Conservation (phyloP, 2,329 filamentous ascomycete genomes). For the Aspergillus tamarii region DNA sequence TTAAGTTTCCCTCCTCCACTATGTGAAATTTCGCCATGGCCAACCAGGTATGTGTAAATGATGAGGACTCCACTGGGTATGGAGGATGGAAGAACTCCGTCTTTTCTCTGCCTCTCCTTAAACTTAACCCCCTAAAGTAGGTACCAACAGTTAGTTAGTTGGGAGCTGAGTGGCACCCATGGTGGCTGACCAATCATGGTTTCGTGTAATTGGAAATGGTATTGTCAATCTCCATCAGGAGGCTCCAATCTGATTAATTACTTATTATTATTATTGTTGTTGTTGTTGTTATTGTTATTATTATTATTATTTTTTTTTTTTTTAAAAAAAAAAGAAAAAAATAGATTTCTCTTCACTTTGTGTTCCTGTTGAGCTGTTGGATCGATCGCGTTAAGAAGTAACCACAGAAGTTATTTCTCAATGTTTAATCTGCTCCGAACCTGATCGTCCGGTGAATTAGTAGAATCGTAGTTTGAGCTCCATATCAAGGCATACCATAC, state of each 20-base stretch:
- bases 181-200: neutral
- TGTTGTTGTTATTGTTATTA: neutral
- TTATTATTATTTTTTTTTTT: no score
- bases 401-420: neutral
- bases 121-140: slow-evolving; percentile 2
- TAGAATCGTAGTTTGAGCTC: neutral
- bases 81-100: neutral
- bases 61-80: neutral
- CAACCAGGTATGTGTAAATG: neutral
- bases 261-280: neutral
- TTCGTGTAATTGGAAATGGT: neutral
- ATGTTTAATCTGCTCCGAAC: neutral
- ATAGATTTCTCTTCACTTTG: neutral
- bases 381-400: neutral
- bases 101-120: neutral
- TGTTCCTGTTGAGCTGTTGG: neutral
- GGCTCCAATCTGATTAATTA: slow-evolving; percentile 2
- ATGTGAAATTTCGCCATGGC: neutral
- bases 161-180: neutral
- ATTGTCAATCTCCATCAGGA: neutral
- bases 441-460: neutral
- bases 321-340: neutral
- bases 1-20: neutral
- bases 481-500: neutral
- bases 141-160: neutral